A percentile compares a stretch with the other conserved stretches of the same genome.
phyloP scores from a whole-genome alignment of 2,329 filamentous ascomycete species.

The Hypoxylon sp. region DNA sequence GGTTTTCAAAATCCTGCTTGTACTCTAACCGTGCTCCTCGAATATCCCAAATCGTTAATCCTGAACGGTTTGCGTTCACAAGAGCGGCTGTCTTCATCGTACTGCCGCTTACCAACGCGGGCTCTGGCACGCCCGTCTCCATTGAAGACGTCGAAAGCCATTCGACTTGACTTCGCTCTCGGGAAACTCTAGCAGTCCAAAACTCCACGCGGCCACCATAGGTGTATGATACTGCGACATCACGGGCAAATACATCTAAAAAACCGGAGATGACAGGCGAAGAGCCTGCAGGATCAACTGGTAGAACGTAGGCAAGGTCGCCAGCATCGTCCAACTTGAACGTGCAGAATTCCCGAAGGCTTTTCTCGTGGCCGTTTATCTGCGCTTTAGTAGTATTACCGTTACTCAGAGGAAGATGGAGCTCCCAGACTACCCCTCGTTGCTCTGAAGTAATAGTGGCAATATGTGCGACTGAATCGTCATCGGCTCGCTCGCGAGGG shows the following conservation, averaged over 20 bases:
- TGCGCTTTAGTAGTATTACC: conserved; percentile 44
- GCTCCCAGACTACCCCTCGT: conserved; percentile 84
- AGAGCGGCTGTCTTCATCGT: conserved; percentile 89
- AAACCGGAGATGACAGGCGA: conserved; percentile 79
- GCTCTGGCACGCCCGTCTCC: conserved; percentile 80
- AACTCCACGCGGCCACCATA: conserved; percentile 80
- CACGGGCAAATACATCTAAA: conserved; percentile 86
- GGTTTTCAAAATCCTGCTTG: conserved; percentile 77
- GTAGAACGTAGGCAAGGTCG: conserved; percentile 76
- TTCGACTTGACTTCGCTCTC: conserved; percentile 71
- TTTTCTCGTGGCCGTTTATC: conserved; percentile 53
- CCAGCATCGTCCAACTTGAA: conserved; percentile 75
- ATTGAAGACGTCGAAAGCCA: conserved; percentile 87
- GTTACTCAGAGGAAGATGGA: conserved; percentile 69
- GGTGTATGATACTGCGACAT: conserved; percentile 89
- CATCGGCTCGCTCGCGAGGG: conserved; percentile 70
- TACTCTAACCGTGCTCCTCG: conserved; percentile 85
- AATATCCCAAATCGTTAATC: conserved; percentile 92
- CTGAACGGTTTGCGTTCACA: conserved; percentile 78
- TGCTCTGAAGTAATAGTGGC: conserved; percentile 86
- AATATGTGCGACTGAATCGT: conserved; percentile 74
- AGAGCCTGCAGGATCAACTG: conserved; percentile 88
- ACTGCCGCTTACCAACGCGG: conserved; percentile 85
- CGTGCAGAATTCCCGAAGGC: conserved; percentile 75
- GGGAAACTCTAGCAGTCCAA: conserved; percentile 84